phyloP scores from a whole-genome alignment of 352 stramenopile genomes.

The Phytophthora boehmeriae region DNA sequence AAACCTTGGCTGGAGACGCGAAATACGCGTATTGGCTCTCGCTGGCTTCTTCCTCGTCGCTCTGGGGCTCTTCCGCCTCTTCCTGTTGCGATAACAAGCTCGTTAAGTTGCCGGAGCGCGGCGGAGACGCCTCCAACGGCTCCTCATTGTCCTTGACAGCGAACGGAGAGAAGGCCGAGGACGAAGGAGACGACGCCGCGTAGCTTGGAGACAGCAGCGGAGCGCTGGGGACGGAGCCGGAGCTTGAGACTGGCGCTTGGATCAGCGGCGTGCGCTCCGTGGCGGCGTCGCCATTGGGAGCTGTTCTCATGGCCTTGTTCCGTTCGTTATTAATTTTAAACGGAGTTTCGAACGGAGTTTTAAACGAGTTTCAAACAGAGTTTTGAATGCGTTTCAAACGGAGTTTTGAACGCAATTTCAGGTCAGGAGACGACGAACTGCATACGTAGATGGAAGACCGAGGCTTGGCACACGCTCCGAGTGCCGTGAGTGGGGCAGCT shows the following conservation, averaged over 20 bases:
- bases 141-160: conserved; percentile 15
- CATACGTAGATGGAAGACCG: neutral
- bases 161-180: conserved; percentile 50
- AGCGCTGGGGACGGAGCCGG: conserved; percentile 8
- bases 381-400: no score
- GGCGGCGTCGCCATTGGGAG: conserved; percentile 21
- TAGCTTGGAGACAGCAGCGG: conserved; percentile 53
- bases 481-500: no score
- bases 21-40: conserved; percentile 55
- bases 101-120: conserved; percentile 19
- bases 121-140: conserved; percentile 7
- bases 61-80: conserved; percentile 13
- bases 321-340: no score
- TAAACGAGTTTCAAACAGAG: no score
- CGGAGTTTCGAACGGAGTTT: no score
- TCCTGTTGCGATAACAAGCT: conserved; percentile 25
- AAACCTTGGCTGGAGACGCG: conserved; percentile 63
- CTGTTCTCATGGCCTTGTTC: conserved; percentile 16
- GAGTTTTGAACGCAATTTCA: no score
- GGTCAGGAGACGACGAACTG: no score
- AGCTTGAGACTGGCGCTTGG: conserved; percentile 4
- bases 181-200: conserved; percentile 48
- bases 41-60: conserved; percentile 33
- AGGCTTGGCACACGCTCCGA: neutral
- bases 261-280: conserved; percentile 74